These are phyloP conservation scores for Podospora pseudopauciseta DNA, from an alignment of 495 filamentous ascomycete genomes.

Conservation along the genomic window DNA sequence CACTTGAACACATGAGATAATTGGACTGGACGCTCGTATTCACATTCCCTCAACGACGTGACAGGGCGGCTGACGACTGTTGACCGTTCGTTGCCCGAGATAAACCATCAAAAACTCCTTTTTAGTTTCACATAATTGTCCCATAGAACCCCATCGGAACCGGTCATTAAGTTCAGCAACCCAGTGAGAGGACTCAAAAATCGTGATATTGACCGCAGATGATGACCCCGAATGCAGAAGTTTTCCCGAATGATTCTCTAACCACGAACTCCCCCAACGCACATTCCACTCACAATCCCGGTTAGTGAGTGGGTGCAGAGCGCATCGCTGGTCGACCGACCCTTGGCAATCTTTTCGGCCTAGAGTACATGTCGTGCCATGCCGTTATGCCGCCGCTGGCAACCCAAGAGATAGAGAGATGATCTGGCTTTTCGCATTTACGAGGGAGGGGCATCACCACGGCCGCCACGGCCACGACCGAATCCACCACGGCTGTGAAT, in stretches of 20 bases:
- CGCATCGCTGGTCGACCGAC: constrained; percentile 33
- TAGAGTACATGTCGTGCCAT: constrained; percentile 51
- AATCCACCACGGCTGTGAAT: constrained; percentile 75
- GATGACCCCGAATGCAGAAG: constrained; percentile 38
- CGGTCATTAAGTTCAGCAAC: not conserved
- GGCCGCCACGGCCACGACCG: constrained; percentile 83
- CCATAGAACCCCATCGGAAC: not conserved
- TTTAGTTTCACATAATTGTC: not conserved
- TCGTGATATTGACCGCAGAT: constrained; percentile 35
- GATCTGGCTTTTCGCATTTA: constrained; percentile 40
- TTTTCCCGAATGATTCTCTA: constrained; percentile 39
- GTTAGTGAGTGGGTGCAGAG: constrained; percentile 23
- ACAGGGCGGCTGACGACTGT: not conserved
- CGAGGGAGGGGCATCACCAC: constrained; percentile 67
- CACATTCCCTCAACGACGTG: not conserved
- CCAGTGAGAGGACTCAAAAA: constrained; percentile 22
- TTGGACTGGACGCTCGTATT: not conserved
- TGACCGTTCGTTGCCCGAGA: not conserved
- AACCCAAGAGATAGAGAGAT: constrained; percentile 37
- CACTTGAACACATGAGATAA: not conserved
- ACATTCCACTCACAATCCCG: constrained; percentile 33
- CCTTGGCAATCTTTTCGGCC: constrained; percentile 32
- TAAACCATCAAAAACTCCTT: not conserved
- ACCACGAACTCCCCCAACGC: constrained; percentile 37
- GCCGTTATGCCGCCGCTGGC: constrained; percentile 33